Evolutionary conservation across 352 stramenopile genomes (phyloP).

Genomic region (Globisporangium perplexum): DNA sequence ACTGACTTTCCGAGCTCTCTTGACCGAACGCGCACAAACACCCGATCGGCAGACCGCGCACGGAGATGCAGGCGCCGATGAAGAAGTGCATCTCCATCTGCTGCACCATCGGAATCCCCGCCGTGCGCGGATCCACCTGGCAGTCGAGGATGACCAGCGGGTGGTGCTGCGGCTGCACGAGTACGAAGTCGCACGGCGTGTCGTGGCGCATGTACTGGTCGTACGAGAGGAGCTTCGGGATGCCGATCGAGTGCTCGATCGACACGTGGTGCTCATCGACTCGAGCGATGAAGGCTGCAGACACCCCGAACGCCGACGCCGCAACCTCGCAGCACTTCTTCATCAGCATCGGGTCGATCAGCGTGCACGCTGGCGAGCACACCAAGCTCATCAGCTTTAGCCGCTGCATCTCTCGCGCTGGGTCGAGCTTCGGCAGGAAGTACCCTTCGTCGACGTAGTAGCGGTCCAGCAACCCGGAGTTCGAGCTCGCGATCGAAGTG

Average conservation of each 20-base stretch:
- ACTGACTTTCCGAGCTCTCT: conserved; percentile 16
- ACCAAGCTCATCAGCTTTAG: conserved; percentile 46
- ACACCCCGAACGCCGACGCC: conserved; percentile 36
- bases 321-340: conserved; percentile 46
- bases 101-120: conserved; percentile 51
- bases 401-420: conserved; percentile 29
- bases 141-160: conserved; percentile 47
- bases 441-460: conserved; percentile 38
- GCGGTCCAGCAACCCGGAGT: conserved; percentile 37
- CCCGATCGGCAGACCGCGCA: conserved; percentile 45
- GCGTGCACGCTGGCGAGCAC: conserved; percentile 48
- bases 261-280: conserved; percentile 40
- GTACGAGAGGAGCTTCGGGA: conserved; percentile 19
- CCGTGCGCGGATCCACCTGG: conserved; percentile 33
- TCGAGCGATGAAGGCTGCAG: conserved; percentile 44
- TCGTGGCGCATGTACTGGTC: conserved; percentile 34
- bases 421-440: conserved; percentile 35
- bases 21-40: conserved; percentile 52
- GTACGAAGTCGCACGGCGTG: conserved; percentile 52
- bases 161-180: conserved; percentile 33
- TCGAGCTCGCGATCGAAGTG: conserved; percentile 50
- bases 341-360: conserved; percentile 54
- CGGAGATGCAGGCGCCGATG: conserved; percentile 37
- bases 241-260: conserved; percentile 45
- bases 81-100: conserved; percentile 49